Evolutionary conservation across 106 monocot genomes (phyloP).

Genomic region (Allium cepa): DNA sequence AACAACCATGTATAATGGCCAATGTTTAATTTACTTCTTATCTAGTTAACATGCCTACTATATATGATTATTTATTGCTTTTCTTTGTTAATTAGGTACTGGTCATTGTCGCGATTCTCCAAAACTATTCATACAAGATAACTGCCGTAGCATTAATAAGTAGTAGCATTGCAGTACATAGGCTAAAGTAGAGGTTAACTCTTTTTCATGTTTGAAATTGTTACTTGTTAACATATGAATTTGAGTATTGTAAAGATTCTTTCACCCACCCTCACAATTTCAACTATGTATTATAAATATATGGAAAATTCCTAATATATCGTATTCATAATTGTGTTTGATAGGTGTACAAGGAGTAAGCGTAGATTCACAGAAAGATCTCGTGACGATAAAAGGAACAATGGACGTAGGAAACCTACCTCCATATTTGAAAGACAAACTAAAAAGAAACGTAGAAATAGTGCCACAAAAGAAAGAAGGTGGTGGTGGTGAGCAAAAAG

Average conservation of each 20-base stretch:
- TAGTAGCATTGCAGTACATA: no score
- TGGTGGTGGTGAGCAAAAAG: constrained; percentile 11
- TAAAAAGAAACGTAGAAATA: constrained; percentile 38
- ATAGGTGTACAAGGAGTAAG: constrained; percentile 58
- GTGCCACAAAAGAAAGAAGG: constrained; percentile 30
- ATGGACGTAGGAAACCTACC: constrained; percentile 50
- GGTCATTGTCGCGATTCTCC: no score
- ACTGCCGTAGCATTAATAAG: no score
- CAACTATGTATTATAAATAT: neutral
- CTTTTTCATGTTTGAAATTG: no score
- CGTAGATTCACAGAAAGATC: constrained; percentile 37
- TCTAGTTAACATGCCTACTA: no score
- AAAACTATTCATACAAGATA: no score
- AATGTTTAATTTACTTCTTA: no score
- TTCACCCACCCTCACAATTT: neutral
- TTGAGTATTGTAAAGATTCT: neutral
- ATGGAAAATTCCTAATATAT: neutral
- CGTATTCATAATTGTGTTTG: neutral
- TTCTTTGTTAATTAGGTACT: no score
- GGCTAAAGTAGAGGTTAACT: no score
- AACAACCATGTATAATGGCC: no score
- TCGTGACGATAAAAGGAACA: constrained; percentile 66
- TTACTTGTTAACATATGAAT: no score
- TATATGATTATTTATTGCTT: no score
- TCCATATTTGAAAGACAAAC: constrained; percentile 28